Conservation (phyloP, 805 yeast species). For the Wickerhamiella sergipiensis region DNA sequence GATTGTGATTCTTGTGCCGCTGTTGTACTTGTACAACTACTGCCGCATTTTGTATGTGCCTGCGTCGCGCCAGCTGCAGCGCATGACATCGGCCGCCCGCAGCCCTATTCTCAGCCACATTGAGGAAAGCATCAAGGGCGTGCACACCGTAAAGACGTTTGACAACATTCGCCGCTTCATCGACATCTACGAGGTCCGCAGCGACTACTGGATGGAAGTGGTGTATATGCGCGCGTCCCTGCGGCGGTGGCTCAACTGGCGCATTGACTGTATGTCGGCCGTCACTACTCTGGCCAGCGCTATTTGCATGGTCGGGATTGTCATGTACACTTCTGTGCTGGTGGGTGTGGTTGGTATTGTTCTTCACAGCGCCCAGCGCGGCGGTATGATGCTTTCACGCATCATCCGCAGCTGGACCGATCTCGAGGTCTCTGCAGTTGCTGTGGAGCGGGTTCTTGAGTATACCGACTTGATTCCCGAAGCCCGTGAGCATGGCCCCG, state of each 20-base stretch:
- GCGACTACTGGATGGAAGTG: slow-evolving; percentile 13
- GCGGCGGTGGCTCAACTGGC: slow-evolving; percentile 48
- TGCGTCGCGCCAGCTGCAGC: slow-evolving; percentile 54
- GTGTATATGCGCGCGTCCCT: slow-evolving; percentile 62
- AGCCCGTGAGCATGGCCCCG: slow-evolving; percentile 54
- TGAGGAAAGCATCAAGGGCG: slow-evolving; percentile 62
- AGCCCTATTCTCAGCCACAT: slow-evolving; percentile 64
- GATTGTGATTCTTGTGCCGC: slow-evolving; percentile 49
- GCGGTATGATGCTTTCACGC: slow-evolving; percentile 75
- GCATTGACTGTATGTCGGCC: slow-evolving; percentile 82
- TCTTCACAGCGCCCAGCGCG: slow-evolving; percentile 69
- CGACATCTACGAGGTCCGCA: slow-evolving; percentile 29
- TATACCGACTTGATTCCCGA: slow-evolving; percentile 69
- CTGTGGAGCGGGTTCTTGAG: slow-evolving; percentile 45
- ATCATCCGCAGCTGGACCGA: slow-evolving; percentile 87
- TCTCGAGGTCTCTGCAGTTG: slow-evolving; percentile 79
- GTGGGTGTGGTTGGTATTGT: slow-evolving; percentile 86
- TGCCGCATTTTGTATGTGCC: slow-evolving; percentile 50
- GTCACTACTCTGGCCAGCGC: slow-evolving; percentile 67
- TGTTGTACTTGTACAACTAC: slow-evolving; percentile 42
- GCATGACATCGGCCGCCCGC: slow-evolving; percentile 47
- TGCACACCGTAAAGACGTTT: slow-evolving; percentile 56
- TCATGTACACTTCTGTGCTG: slow-evolving; percentile 47
- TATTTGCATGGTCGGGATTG: slow-evolving; percentile 45
- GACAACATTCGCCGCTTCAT: slow-evolving; percentile 42